These are phyloP conservation scores for Cordyceps farinosa DNA, from an alignment of 2,329 filamentous ascomycete species.

Conservation along the genomic window DNA sequence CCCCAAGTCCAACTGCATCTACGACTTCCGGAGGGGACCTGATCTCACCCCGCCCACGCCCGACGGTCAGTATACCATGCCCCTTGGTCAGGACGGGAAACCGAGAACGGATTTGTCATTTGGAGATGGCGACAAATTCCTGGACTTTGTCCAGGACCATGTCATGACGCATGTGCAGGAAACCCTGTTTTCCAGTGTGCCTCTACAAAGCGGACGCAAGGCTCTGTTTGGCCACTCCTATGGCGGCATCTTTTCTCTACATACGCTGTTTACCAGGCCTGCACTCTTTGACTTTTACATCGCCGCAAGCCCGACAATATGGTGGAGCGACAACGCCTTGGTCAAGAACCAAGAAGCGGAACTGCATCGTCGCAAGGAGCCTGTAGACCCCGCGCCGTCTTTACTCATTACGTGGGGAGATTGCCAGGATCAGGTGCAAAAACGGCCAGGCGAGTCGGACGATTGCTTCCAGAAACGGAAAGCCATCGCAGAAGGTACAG, in stretches of 20 bases:
- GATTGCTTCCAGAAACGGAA: slow-evolving; percentile 30
- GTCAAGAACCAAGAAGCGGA: slow-evolving; percentile 29
- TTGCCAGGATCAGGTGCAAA: slow-evolving; percentile 30
- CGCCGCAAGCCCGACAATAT: slow-evolving; percentile 44
- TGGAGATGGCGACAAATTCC: slow-evolving; percentile 44
- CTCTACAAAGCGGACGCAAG: slow-evolving; percentile 35
- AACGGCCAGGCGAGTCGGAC: slow-evolving; percentile 27
- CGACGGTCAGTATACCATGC: slow-evolving; percentile 25
- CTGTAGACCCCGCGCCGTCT: slow-evolving; percentile 25
- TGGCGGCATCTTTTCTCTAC: slow-evolving; percentile 45
- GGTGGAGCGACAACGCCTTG: slow-evolving; percentile 44
- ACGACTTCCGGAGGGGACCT: slow-evolving; percentile 28
- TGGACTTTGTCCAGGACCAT: slow-evolving; percentile 39
- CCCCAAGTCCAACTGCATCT: slow-evolving; percentile 28
- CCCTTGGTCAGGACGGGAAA: slow-evolving; percentile 25
- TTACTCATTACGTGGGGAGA: slow-evolving; percentile 33
- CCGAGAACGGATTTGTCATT: slow-evolving; percentile 27
- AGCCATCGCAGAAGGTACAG: slow-evolving; percentile 23
- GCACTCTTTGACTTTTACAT: slow-evolving; percentile 42
- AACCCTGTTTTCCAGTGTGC: slow-evolving; percentile 25
- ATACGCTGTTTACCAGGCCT: slow-evolving; percentile 40
- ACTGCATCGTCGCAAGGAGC: slow-evolving; percentile 24
- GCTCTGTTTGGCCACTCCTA: slow-evolving; percentile 49
- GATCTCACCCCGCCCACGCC: slow-evolving; percentile 31
- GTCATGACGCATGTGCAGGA: slow-evolving; percentile 34